Evolutionary conservation across 2,329 filamentous ascomycete genomes (phyloP), one percentile per base, ranked within the genome.

Genomic region (Claviceps monticola): DNA sequence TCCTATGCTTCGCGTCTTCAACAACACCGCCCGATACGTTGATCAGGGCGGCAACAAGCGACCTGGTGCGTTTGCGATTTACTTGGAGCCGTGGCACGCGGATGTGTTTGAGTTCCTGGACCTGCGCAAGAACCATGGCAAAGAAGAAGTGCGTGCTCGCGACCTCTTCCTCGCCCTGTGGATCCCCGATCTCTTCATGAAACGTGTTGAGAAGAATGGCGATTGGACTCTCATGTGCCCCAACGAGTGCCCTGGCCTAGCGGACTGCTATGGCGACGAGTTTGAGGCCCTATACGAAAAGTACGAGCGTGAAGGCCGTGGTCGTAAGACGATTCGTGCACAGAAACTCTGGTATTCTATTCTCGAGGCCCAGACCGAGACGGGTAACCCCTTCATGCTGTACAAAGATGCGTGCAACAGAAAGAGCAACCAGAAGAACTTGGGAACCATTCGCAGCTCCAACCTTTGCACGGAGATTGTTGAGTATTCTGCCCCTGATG

Each of bases 381-480:
- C 93, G 46, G 93, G 93, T 61, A 97, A 95, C 72, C 93, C 93
- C 48, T 98, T 95, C 74, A 98, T 98, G 88, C 83, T 97, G 55
- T 98, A 98, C 83, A 98, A 98, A 79, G 93, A 98, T 72, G 80
- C 84, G 64, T 91, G 86, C 82, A 98, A 98, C 81, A 83, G 83
- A 69, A 98, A 98, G 85, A 96, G 90, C 78, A 98, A 98, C 80
- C 93, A 98, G 76, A 97, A 98, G 84, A 98, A 98, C 73, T 79
- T 98, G 36, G 93, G 93, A 59, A 96, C 90, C 56, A 98, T 98
- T 62, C 89, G 89, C 70, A 96, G 88, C 78, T 98, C 93, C 64
- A 98, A 98, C 71, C 78, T 98, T 48, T 98, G 93, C 82, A 97
- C 91, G 49, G 93, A 98, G 72, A 98, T 98, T 62, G 80, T 98